These are phyloP conservation scores for Tirmania nivea DNA, from an alignment of 495 filamentous ascomycete species.

Conservation along the genomic window DNA sequence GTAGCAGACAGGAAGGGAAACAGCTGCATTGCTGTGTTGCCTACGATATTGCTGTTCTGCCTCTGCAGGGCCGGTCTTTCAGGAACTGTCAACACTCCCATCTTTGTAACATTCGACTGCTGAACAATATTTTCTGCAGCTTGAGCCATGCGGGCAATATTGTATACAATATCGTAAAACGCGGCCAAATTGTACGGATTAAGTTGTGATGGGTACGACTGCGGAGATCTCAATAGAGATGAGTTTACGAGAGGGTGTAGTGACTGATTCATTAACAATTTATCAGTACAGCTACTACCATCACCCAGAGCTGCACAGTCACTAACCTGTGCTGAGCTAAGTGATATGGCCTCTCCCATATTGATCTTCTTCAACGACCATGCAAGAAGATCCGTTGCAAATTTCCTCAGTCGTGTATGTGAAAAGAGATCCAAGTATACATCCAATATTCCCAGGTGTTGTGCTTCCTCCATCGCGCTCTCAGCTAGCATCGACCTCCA, in stretches of 20 bases:
- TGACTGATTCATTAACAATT: constrained; percentile 26
- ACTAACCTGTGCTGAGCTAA: constrained; percentile 28
- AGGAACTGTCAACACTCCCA: not conserved
- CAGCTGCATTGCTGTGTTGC: constrained; percentile 7
- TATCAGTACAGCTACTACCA: constrained; percentile 20
- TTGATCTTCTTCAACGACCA: too few species aligned
- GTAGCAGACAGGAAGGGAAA: constrained; percentile 14
- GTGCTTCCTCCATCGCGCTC: not conserved
- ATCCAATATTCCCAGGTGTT: not conserved
- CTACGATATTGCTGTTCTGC: not conserved
- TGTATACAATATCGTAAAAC: not conserved
- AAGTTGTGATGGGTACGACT: not conserved
- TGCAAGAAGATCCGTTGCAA: not conserved
- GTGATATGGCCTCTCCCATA: not conserved
- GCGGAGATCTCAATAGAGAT: constrained; percentile 22
- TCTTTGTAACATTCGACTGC: not conserved
- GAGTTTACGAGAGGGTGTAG: constrained; percentile 46
- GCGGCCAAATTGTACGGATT: not conserved
- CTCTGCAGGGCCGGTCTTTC: not conserved
- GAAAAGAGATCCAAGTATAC: not conserved
- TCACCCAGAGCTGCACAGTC: constrained; percentile 8
- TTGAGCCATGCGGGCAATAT: not conserved
- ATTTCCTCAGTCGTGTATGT: constrained; percentile 8
- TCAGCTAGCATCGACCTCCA: not conserved
- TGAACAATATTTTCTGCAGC: not conserved